Percentiles rank a stretch among this genome's conserved stretches.
Conservation (phyloP, 345 rosid species). For the Eucalyptus pauciflora region DNA sequence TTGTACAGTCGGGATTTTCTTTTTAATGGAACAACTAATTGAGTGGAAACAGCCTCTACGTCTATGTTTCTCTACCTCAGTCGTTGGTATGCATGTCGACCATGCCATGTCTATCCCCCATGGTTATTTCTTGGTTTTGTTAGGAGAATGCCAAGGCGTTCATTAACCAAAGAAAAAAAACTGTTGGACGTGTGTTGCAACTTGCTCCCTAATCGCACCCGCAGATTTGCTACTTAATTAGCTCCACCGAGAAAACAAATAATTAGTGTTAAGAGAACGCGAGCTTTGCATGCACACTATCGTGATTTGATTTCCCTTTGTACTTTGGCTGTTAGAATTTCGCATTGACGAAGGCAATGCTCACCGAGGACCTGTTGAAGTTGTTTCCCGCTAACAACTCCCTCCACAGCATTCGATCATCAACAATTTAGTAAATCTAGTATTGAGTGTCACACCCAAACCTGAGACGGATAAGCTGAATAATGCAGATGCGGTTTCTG, state of each 20-base stretch:
- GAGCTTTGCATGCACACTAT: background rate
- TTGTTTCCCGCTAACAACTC: background rate
- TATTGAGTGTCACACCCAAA: background rate
- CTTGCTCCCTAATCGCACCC: background rate
- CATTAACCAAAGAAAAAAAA: background rate
- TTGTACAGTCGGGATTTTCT: constrained; percentile 62
- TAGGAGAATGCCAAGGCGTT: background rate
- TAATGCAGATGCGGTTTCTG: background rate
- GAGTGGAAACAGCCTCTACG: background rate
- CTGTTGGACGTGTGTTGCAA: background rate
- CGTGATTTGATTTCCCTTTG: background rate
- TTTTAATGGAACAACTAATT: background rate
- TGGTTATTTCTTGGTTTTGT: background rate
- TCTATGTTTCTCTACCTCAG: background rate
- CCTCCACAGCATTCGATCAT: background rate
- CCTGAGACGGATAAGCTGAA: background rate
- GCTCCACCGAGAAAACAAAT: too few species aligned
- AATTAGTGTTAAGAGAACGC: background rate
- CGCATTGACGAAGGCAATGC: background rate
- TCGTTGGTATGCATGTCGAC: background rate
- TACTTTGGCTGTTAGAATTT: background rate
- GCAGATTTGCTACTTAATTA: background rate
- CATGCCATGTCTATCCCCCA: background rate
- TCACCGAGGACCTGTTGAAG: background rate
- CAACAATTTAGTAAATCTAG: background rate